Conservation (phyloP, 2,329 filamentous ascomycete species). For the Penicillium crustosum region DNA sequence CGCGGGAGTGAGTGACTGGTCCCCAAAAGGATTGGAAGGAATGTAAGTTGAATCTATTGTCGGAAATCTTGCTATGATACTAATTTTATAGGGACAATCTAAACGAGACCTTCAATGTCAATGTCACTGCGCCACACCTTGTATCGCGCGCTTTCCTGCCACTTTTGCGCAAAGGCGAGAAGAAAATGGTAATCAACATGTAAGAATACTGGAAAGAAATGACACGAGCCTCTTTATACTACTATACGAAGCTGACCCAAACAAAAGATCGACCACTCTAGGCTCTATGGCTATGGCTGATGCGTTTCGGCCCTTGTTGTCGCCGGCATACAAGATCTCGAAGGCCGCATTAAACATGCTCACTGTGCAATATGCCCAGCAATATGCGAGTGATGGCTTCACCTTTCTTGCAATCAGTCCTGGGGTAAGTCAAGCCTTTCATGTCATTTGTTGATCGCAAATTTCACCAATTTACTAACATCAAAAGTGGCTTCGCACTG, state of each 20-base stretch:
- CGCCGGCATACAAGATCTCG: slow-evolving; percentile 48
- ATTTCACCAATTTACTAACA: not conserved
- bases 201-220: slow-evolving; percentile 21
- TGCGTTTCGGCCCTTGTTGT: slow-evolving; percentile 28
- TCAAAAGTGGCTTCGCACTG: slow-evolving; percentile 49
- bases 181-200: slow-evolving; percentile 50
- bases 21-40: slow-evolving; percentile 17
- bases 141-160: slow-evolving; percentile 44
- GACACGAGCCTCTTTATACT: not conserved
- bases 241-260: not conserved
- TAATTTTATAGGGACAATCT: slow-evolving; percentile 35
- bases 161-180: slow-evolving; percentile 38
- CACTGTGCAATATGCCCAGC: slow-evolving; percentile 39
- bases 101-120: slow-evolving; percentile 41
- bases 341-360: slow-evolving; percentile 53
- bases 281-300: slow-evolving; percentile 42
- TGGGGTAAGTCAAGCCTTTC: slow-evolving; percentile 41
- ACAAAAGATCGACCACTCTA: slow-evolving; percentile 41
- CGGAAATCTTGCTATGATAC: not conserved
- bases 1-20: slow-evolving; percentile 36
- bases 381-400: slow-evolving; percentile 43
- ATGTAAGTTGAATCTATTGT: slow-evolving; percentile 22
- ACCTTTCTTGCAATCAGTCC: slow-evolving; percentile 46
- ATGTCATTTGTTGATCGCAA: not conserved
- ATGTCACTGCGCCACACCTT: slow-evolving; percentile 44